Evolutionary conservation across 176 grass and related monocot genomes (phyloP).

Genomic region (Phyllostachys edulis): DNA sequence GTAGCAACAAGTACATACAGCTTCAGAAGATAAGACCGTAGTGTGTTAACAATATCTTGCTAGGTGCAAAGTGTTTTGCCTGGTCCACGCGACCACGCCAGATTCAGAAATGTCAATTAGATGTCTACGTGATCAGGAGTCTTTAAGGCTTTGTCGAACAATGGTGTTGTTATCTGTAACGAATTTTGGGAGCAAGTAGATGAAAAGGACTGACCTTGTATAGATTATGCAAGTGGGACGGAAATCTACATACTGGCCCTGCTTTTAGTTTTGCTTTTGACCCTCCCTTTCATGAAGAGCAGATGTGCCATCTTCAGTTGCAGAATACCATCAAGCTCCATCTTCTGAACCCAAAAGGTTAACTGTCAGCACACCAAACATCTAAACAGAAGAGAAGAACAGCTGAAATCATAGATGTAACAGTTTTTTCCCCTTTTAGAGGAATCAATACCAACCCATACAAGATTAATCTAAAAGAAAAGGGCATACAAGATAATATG

Average conservation of each 20-base stretch:
- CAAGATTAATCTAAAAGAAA: neutral
- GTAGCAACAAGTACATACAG: neutral
- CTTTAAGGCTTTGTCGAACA: neutral
- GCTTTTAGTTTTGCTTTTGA: neutral
- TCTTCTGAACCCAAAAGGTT: neutral
- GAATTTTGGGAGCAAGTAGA: neutral
- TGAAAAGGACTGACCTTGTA: neutral
- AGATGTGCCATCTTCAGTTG: neutral
- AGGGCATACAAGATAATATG: neutral
- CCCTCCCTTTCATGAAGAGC: neutral
- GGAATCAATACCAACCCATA: neutral
- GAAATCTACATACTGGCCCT: neutral
- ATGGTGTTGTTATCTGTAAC: neutral
- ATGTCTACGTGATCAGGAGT: neutral
- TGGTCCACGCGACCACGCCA: neutral
- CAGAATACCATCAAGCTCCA: neutral
- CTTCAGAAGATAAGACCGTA: constrained; percentile 1
- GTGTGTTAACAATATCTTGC: neutral
- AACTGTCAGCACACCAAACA: neutral
- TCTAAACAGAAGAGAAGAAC: neutral
- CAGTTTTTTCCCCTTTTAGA: neutral
- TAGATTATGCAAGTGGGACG: neutral
- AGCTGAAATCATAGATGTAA: neutral
- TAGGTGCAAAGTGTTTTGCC: neutral
- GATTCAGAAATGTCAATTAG: neutral